Percentiles rank a stretch among this genome's conserved stretches.
phyloP scores from a whole-genome alignment of 441 rosid species.

The Viola pubescens region DNA sequence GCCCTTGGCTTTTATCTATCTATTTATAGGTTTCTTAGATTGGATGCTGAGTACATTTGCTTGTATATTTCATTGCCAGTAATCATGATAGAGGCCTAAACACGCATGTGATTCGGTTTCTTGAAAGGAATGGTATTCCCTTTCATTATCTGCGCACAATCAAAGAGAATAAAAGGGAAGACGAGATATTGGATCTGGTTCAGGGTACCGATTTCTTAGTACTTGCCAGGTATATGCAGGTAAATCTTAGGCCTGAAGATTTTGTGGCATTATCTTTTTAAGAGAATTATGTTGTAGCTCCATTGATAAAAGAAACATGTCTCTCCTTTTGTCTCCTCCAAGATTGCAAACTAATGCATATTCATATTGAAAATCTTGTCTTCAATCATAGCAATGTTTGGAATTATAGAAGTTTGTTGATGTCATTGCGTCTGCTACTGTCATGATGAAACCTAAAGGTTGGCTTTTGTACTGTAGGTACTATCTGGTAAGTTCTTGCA shows the following conservation, averaged over 20 bases:
- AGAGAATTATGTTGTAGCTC: background rate
- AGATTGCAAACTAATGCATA: slow-evolving; percentile 1
- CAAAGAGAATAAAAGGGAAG: slow-evolving; percentile 56
- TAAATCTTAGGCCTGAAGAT: slow-evolving; percentile 28
- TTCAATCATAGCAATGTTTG: background rate
- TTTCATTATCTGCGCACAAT: slow-evolving; percentile 58
- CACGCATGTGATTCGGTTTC: slow-evolving; percentile 77
- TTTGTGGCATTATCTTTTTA: background rate
- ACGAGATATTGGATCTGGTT: slow-evolving; percentile 69
- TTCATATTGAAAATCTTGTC: background rate
- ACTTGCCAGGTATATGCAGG: slow-evolving; percentile 99
- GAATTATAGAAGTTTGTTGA: background rate
- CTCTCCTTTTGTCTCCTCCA: slow-evolving; percentile 8
- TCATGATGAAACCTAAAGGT: background rate
- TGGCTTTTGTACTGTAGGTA: slow-evolving; percentile 36
- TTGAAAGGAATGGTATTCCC: slow-evolving; percentile 77
- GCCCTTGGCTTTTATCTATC: background rate
- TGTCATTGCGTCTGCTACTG: background rate
- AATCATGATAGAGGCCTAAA: slow-evolving; percentile 81
- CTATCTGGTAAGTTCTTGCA: slow-evolving; percentile 65
- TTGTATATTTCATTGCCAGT: slow-evolving; percentile 32
- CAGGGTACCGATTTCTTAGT: slow-evolving; percentile 77
- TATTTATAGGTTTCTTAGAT: background rate
- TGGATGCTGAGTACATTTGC: slow-evolving; percentile 15
- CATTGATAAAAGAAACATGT: slow-evolving; percentile 10